Evolutionary conservation across 495 filamentous ascomycete genomes (phyloP).

Genomic region (Penicillium roqueforti): DNA sequence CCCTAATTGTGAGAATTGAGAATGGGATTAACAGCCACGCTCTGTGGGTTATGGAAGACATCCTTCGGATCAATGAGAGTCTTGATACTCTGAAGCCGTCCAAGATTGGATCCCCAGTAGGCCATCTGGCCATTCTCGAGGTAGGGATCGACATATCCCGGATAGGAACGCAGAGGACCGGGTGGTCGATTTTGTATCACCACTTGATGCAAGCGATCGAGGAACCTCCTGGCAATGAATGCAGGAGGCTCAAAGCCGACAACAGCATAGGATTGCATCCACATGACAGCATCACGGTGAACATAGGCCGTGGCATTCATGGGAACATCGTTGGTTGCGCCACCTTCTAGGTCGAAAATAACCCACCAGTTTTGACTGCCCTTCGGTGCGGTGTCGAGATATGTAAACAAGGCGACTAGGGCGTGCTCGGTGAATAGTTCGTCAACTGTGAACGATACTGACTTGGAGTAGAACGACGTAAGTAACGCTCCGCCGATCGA

Average conservation of each 20-base stretch:
- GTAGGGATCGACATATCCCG: slow-evolving; percentile 67
- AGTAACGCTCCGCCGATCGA: slow-evolving; percentile 26
- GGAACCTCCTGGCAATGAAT: slow-evolving; percentile 31
- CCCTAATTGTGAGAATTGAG: neutral
- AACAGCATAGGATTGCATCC: slow-evolving; percentile 41
- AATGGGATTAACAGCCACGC: slow-evolving; percentile 27
- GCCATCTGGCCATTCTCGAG: slow-evolving; percentile 41
- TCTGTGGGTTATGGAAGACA: slow-evolving; percentile 61
- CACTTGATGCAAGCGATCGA: slow-evolving; percentile 43
- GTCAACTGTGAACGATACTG: slow-evolving; percentile 45
- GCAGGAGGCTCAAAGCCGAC: slow-evolving; percentile 35
- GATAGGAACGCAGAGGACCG: slow-evolving; percentile 47
- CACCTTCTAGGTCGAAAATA: slow-evolving; percentile 42
- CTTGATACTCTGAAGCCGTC: slow-evolving; percentile 51
- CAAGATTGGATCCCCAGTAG: slow-evolving; percentile 56
- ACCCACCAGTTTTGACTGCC: slow-evolving; percentile 42
- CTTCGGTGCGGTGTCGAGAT: slow-evolving; percentile 44
- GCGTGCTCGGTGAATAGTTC: slow-evolving; percentile 33
- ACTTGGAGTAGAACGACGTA: slow-evolving; percentile 44
- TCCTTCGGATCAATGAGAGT: slow-evolving; percentile 50
- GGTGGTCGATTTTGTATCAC: slow-evolving; percentile 23
- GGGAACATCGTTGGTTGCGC: slow-evolving; percentile 38
- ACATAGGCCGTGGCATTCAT: slow-evolving; percentile 40
- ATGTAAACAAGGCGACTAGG: slow-evolving; percentile 40
- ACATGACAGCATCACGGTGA: slow-evolving; percentile 45